These are phyloP conservation scores for Adansonia rubrostipa DNA, from an alignment of 441 rosid species.

Conservation along the genomic window DNA sequence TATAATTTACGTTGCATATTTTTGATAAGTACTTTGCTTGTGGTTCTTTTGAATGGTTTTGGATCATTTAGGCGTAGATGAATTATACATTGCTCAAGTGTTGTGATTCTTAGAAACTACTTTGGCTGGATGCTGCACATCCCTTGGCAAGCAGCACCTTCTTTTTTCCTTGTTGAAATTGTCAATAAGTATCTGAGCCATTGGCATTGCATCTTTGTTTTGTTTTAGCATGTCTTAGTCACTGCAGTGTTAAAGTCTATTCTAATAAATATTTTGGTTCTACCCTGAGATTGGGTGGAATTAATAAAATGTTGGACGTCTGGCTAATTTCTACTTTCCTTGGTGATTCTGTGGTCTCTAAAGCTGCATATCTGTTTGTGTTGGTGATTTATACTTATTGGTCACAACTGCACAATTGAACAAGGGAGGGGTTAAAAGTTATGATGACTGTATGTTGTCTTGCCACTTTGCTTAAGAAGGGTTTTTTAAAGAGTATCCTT, in stretches of 20 bases:
- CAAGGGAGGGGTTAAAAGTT: neutral
- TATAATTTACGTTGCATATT: neutral
- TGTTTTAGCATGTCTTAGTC: neutral
- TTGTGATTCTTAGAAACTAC: neutral
- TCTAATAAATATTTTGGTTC: neutral
- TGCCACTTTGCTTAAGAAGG: neutral
- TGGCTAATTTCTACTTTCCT: neutral
- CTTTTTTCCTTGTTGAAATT: neutral
- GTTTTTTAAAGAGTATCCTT: neutral
- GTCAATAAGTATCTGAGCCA: neutral
- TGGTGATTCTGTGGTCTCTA: neutral
- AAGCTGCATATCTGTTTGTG: neutral
- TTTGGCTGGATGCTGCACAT: neutral
- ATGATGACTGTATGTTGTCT: neutral
- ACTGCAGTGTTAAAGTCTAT: neutral
- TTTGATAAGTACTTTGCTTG: neutral
- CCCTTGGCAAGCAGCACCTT: neutral
- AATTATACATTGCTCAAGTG: neutral
- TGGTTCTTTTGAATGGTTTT: neutral
- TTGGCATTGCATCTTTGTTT: neutral
- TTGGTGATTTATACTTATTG: slow-evolving; percentile 7
- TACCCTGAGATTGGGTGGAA: neutral
- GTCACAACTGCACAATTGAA: neutral
- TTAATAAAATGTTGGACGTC: neutral
- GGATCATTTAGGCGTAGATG: neutral